Conservation (phyloP, 108 stramenopile genomes). For the Phaeodactylum tricornutum region DNA sequence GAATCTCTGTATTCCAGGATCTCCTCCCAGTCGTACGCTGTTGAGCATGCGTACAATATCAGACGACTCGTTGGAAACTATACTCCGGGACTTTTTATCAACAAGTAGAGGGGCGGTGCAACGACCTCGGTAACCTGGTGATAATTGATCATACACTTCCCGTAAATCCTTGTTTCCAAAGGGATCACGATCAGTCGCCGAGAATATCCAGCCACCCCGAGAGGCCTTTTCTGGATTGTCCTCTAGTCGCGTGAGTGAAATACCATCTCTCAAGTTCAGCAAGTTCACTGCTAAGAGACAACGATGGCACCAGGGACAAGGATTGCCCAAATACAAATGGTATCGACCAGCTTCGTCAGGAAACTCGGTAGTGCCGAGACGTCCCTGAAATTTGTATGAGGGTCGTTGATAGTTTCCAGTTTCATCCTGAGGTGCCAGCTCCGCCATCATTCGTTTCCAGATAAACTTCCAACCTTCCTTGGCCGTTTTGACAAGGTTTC, state of each 20-base stretch:
- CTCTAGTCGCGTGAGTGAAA: constrained; percentile 43
- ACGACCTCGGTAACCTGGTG: constrained; percentile 49
- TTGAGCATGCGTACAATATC: constrained; percentile 85
- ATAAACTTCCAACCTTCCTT: constrained; percentile 43
- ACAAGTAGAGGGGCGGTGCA: constrained; percentile 86
- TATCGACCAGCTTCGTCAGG: constrained; percentile 58
- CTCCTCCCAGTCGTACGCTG: constrained; percentile 27
- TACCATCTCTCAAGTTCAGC: too few relatives aligned
- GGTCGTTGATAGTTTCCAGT: constrained; percentile 41
- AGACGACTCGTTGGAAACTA: constrained; percentile 80
- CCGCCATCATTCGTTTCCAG: constrained; percentile 48
- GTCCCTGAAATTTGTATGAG: constrained; percentile 18
- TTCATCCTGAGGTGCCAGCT: constrained; percentile 45
- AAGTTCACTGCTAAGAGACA: constrained; percentile 37
- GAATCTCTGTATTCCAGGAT: not conserved
- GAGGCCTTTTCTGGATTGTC: constrained; percentile 78
- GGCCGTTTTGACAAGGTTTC: constrained; percentile 34
- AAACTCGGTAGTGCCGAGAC: constrained; percentile 6
- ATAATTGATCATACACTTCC: constrained; percentile 38
- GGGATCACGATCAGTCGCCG: constrained; percentile 11
- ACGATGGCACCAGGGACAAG: constrained; percentile 87
- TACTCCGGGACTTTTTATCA: constrained; percentile 54
- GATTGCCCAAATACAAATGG: constrained; percentile 87
- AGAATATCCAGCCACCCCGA: constrained; percentile 80
- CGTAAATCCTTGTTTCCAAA: constrained; percentile 19